phyloP scores from a whole-genome alignment of 306 rosid species.

The Rubus idaeus region DNA sequence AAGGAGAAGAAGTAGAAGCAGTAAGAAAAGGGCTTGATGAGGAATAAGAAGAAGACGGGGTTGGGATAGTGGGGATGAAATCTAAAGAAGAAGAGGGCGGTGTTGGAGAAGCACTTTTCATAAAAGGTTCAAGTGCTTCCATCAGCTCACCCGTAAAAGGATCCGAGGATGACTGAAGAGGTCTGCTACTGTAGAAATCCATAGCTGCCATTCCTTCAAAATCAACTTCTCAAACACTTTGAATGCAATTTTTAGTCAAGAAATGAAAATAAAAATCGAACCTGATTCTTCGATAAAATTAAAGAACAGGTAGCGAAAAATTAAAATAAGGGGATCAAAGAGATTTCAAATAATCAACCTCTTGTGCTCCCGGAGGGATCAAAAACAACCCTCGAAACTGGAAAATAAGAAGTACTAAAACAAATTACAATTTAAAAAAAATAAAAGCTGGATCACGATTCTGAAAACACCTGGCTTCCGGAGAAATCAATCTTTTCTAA shows the following conservation, averaged over 20 bases:
- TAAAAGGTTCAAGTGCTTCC: constrained; percentile 99
- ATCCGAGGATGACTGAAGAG: constrained; percentile 47
- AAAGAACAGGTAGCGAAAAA: constrained; percentile 47
- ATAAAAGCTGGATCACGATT: constrained; percentile 86
- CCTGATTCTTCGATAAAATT: constrained; percentile 65
- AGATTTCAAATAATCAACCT: constrained; percentile 83
- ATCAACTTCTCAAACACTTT: neutral
- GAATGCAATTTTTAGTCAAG: neutral
- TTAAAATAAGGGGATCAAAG: constrained; percentile 30
- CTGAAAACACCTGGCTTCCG: constrained; percentile 97
- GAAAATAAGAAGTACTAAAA: neutral
- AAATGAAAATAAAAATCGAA: neutral
- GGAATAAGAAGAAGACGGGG: constrained; percentile 2
- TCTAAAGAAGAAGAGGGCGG: constrained; percentile 20
- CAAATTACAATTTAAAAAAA: neutral
- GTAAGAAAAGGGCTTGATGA: constrained; percentile 13
- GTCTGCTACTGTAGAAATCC: constrained; percentile 60
- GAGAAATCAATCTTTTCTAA: constrained; percentile 53
- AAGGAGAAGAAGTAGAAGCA: constrained; percentile 14
- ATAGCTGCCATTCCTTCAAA: constrained; percentile 61
- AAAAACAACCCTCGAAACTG: constrained; percentile 75
- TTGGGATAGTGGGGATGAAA: neutral
- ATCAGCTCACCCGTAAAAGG: constrained; percentile 78
- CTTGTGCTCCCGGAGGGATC: constrained; percentile 53
- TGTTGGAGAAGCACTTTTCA: constrained; percentile 67